phyloP scores from a whole-genome alignment of 768 basidiomycete species.

The Termitomyces eurrhizus region DNA sequence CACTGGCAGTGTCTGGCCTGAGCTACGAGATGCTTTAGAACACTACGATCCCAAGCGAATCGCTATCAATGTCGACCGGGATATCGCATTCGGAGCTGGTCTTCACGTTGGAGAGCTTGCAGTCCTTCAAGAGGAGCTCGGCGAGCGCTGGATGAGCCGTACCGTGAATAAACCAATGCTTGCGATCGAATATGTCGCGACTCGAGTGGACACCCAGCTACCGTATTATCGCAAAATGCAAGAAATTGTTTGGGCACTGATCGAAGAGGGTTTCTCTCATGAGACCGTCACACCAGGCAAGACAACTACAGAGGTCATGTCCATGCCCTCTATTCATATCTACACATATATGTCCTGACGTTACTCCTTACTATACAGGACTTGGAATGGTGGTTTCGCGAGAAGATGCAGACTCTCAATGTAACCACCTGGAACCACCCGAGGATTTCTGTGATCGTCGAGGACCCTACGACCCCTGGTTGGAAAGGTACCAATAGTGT shows the following conservation, averaged over 20 bases:
- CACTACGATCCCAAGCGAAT: conserved; percentile 36
- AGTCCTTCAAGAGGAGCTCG: conserved; percentile 33
- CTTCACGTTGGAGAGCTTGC: conserved; percentile 45
- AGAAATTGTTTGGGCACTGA: conserved; percentile 49
- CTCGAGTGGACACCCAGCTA: conserved; percentile 37
- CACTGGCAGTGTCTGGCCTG: conserved; percentile 45
- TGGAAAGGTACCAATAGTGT: conserved; percentile 36
- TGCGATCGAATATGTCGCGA: conserved; percentile 44
- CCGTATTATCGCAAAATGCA: conserved; percentile 41
- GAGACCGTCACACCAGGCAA: conserved; percentile 35
- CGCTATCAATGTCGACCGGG: conserved; percentile 40
- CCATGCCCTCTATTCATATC: background rate
- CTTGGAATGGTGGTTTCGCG: conserved; percentile 52
- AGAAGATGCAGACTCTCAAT: conserved; percentile 43
- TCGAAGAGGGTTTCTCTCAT: conserved; percentile 50
- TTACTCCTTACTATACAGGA: conserved; percentile 28
- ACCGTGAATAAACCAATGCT: conserved; percentile 42
- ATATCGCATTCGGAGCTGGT: conserved; percentile 47
- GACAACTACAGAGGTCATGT: conserved; percentile 38
- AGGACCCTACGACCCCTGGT: conserved; percentile 37
- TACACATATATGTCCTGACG: background rate
- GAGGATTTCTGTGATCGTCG: conserved; percentile 39
- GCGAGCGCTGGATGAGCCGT: conserved; percentile 36
- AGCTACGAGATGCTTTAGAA: conserved; percentile 33
- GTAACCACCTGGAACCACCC: conserved; percentile 52